Percentiles rank a stretch among this genome's conserved stretches.
Evolutionary conservation across 768 basidiomycete genomes (phyloP).

Genomic region (Tricholoma matsutake): DNA sequence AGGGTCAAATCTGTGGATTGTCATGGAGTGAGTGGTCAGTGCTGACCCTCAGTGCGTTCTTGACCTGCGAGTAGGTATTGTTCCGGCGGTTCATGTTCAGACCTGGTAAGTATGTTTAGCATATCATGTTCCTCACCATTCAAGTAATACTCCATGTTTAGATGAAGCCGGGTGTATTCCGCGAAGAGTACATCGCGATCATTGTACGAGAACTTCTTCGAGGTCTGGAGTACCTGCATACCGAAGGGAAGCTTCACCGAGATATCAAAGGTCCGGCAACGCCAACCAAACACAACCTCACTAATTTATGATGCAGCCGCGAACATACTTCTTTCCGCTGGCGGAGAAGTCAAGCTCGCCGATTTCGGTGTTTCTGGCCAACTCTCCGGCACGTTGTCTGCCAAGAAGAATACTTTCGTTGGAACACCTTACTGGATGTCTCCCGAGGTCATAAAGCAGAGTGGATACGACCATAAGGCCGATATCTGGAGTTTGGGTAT

Average conservation of each 20-base stretch:
- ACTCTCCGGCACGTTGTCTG: constrained; percentile 86
- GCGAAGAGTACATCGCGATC: constrained; percentile 99
- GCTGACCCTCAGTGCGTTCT: constrained; percentile 5
- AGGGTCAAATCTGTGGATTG: constrained; percentile 96
- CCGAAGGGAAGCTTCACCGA: constrained; percentile 95
- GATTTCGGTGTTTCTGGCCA: constrained; percentile 99
- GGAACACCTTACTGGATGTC: constrained; percentile 99
- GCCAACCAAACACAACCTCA: not conserved
- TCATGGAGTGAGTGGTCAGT: constrained; percentile 77
- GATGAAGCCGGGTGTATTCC: constrained; percentile 99
- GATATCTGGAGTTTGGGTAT: constrained; percentile 99
- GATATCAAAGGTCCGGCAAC: constrained; percentile 86
- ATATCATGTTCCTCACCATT: constrained; percentile 12
- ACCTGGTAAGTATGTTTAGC: constrained; percentile 60
- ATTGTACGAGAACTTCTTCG: constrained; percentile 88
- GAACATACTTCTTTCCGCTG: constrained; percentile 88
- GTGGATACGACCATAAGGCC: constrained; percentile 97
- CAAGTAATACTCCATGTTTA: constrained; percentile 27
- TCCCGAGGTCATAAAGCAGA: constrained; percentile 99
- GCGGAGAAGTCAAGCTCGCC: constrained; percentile 94
- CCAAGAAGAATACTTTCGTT: constrained; percentile 98
- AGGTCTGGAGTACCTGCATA: constrained; percentile 94
- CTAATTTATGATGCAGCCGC: constrained; percentile 56
- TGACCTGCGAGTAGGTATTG: constrained; percentile 64
- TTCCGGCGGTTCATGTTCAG: constrained; percentile 96